Percentiles rank a stretch among this genome's conserved stretches.
Conservation (phyloP, 164 flowering plant species). For the Euptelea pleiosperma region DNA sequence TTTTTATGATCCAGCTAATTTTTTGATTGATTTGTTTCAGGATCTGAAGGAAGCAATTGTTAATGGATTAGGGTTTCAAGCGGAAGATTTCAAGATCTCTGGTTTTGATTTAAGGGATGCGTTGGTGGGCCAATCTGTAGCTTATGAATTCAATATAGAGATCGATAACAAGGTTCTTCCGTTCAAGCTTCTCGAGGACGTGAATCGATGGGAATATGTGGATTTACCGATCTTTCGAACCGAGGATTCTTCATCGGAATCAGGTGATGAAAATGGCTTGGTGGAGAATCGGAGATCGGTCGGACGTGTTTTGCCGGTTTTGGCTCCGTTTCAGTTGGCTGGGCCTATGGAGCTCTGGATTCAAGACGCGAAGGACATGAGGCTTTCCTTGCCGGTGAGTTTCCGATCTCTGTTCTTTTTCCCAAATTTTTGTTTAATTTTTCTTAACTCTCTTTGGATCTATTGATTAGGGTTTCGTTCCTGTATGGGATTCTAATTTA, state of each 20-base stretch:
- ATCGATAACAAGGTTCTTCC: conserved; percentile 71
- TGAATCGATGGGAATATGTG: conserved; percentile 76
- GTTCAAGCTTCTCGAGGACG: conserved; percentile 84
- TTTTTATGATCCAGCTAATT: not conserved
- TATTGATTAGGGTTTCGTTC: too few species aligned
- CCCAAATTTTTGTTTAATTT: too few species aligned
- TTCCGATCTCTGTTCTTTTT: conserved; percentile 1
- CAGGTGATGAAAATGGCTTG: conserved; percentile 39
- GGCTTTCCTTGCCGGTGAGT: conserved; percentile 79
- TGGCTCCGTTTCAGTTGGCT: conserved; percentile 73
- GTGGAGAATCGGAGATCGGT: conserved; percentile 27
- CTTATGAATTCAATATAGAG: conserved; percentile 83
- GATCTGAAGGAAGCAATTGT: conserved; percentile 85
- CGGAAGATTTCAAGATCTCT: conserved; percentile 72
- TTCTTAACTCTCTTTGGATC: too few species aligned
- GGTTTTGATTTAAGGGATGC: conserved; percentile 82
- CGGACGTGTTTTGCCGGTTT: conserved; percentile 44
- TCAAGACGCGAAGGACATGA: conserved; percentile 84
- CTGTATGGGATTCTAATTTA: too few species aligned
- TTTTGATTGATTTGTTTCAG: conserved; percentile 25
- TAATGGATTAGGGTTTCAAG: conserved; percentile 71
- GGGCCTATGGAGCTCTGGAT: conserved; percentile 99
- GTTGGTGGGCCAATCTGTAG: conserved; percentile 72
- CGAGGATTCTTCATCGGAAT: conserved; percentile 27
- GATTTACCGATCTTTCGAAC: conserved; percentile 73